Conservation (phyloP, 169 alveolate genomes). For the Besnoitia besnoiti region DNA sequence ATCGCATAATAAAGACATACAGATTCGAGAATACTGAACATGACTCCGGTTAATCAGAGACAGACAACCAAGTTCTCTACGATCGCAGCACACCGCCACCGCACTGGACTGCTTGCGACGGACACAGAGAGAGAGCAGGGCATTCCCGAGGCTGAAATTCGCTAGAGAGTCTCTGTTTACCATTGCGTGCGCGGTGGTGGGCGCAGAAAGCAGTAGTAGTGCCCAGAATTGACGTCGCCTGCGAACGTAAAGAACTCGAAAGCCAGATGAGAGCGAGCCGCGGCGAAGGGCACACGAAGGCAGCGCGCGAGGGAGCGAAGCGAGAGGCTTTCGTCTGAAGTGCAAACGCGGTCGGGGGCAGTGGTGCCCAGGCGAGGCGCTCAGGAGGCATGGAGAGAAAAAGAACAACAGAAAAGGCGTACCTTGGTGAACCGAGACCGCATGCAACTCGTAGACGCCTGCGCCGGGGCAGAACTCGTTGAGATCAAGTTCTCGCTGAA, state of each 20-base stretch:
- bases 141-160: too few species aligned
- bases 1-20: too few species aligned
- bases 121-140: too few species aligned
- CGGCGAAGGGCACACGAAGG: background rate
- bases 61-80: too few species aligned
- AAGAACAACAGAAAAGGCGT: background rate
- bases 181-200: slow-evolving; percentile 78
- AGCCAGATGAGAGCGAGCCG: background rate
- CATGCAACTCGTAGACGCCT: slow-evolving; percentile 88
- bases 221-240: slow-evolving; percentile 95
- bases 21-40: too few species aligned
- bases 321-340: too few species aligned
- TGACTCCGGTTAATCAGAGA: too few species aligned
- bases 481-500: slow-evolving; percentile 90
- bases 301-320: background rate
- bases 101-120: too few species aligned
- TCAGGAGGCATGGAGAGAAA: background rate
- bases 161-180: slow-evolving; percentile 63
- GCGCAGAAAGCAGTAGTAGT: slow-evolving; percentile 92
- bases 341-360: too few species aligned
- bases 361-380: too few species aligned
- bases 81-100: too few species aligned
- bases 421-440: slow-evolving; percentile 94
- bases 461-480: slow-evolving; percentile 73
- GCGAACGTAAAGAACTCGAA: background rate